These are phyloP conservation scores for Starmera amethionina DNA, from an alignment of 805 yeast species.

Conservation along the genomic window DNA sequence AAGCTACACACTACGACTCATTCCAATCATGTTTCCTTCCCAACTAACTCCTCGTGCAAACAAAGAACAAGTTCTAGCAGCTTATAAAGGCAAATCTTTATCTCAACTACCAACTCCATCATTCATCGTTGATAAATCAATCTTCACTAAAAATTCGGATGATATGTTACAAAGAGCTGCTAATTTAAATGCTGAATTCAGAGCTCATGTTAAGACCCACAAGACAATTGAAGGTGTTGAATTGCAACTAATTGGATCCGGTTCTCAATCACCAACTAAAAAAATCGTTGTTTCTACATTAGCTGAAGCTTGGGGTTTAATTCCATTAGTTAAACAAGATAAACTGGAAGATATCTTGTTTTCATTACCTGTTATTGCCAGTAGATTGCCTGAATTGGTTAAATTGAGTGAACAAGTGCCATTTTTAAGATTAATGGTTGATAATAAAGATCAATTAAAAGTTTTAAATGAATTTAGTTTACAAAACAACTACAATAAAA, in stretches of 20 bases:
- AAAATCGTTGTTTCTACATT: constrained; percentile 59
- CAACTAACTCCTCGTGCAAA: constrained; percentile 3
- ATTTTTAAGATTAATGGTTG: constrained; percentile 48
- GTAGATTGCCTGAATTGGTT: constrained; percentile 22
- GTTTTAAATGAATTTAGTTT: constrained; percentile 29
- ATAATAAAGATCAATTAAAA: constrained; percentile 46
- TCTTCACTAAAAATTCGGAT: constrained; percentile 31
- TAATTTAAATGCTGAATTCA: constrained; percentile 32
- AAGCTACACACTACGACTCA: too few species aligned
- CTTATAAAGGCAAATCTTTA: constrained; percentile 33
- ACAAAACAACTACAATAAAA: constrained; percentile 15
- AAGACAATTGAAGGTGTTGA: constrained; percentile 52
- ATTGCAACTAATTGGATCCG: constrained; percentile 39
- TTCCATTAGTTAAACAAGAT: constrained; percentile 29
- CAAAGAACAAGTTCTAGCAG: constrained; percentile 1
- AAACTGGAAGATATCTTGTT: constrained; percentile 23
- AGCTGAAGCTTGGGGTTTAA: constrained; percentile 51
- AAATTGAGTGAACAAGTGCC: constrained; percentile 32
- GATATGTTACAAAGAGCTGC: constrained; percentile 35
- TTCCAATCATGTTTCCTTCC: constrained; percentile 1
- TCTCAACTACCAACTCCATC: constrained; percentile 52
- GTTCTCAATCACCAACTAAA: constrained; percentile 17
- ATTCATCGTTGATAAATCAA: constrained; percentile 34
- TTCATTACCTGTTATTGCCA: constrained; percentile 21
- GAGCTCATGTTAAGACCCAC: constrained; percentile 74